Conservation (phyloP, 1,139 yeast species). For the Scheffersomyces segobiensis region DNA sequence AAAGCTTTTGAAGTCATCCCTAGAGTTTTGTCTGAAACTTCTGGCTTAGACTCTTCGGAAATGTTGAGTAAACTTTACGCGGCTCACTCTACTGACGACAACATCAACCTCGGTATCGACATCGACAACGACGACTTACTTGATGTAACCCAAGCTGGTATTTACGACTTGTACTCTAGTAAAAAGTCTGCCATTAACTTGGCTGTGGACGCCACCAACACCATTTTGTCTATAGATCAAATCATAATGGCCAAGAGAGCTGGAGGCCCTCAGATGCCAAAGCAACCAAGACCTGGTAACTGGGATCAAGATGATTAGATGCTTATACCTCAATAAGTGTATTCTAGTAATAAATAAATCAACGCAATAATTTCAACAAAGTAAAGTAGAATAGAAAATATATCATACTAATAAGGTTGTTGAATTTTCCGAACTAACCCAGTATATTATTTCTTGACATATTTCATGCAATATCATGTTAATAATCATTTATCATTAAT, state of each 20-base stretch:
- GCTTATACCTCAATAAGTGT: not conserved
- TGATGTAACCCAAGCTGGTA: slow-evolving; percentile 68
- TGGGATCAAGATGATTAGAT: slow-evolving; percentile 92
- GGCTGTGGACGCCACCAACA: slow-evolving; percentile 94
- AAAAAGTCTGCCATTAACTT: slow-evolving; percentile 87
- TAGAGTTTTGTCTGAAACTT: slow-evolving; percentile 88
- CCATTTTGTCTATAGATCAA: slow-evolving; percentile 87
- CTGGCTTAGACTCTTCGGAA: slow-evolving; percentile 90
- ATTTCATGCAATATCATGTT: too few species aligned
- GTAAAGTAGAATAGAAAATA: not conserved
- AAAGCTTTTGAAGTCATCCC: slow-evolving; percentile 95
- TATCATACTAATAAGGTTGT: not conserved
- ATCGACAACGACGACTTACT: slow-evolving; percentile 33
- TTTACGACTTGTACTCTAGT: slow-evolving; percentile 77
- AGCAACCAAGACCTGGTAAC: slow-evolving; percentile 87
- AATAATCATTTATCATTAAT: not conserved
- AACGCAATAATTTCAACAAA: too few species aligned
- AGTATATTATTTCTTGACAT: too few species aligned
- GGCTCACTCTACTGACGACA: slow-evolving; percentile 69
- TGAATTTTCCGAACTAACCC: too few species aligned
- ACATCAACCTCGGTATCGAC: slow-evolving; percentile 40
- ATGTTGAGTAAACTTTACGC: slow-evolving; percentile 85
- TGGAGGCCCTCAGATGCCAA: slow-evolving; percentile 94
- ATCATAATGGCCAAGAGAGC: slow-evolving; percentile 94
- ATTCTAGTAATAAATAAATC: not conserved